Percentiles rank a stretch among this genome's conserved stretches.
Evolutionary conservation across 148 eudicot species (phyloP).

Genomic region (Rhododendron griersonianum): DNA sequence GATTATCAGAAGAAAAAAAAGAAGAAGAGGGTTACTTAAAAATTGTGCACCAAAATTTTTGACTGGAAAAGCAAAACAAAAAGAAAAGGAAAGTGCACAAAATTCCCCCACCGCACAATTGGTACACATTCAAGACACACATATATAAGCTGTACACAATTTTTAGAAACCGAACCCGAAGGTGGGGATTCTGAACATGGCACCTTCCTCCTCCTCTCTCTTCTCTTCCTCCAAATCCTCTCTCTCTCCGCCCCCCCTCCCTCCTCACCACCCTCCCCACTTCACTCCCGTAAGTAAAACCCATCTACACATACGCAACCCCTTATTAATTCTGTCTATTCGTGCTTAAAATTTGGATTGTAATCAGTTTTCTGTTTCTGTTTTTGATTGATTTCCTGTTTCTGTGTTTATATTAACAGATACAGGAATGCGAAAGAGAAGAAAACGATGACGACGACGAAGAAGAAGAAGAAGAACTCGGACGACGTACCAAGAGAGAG

Average conservation of each 20-base stretch:
- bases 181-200: conserved; percentile 21
- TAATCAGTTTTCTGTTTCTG: background rate
- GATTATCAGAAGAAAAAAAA: too few species aligned
- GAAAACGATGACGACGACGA: conserved; percentile 72
- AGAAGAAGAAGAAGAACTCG: conserved; percentile 12
- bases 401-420: conserved; percentile 36
- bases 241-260: conserved; percentile 31
- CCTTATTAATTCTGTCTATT: background rate
- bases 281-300: conserved; percentile 69
- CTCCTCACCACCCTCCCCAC: conserved; percentile 51
- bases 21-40: too few species aligned
- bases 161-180: background rate
- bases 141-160: background rate
- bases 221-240: conserved; percentile 39
- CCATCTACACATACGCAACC: background rate
- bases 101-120: background rate
- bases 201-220: conserved; percentile 42
- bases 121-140: background rate
- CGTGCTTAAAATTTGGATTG: background rate
- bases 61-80: background rate
- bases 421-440: conserved; percentile 56
- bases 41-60: background rate
- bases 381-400: background rate
- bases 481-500: conserved; percentile 25
- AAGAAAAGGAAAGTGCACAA: background rate